These are phyloP conservation scores for Clavulina sp. DNA, from an alignment of 768 basidiomycete genomes.

Conservation along the genomic window DNA sequence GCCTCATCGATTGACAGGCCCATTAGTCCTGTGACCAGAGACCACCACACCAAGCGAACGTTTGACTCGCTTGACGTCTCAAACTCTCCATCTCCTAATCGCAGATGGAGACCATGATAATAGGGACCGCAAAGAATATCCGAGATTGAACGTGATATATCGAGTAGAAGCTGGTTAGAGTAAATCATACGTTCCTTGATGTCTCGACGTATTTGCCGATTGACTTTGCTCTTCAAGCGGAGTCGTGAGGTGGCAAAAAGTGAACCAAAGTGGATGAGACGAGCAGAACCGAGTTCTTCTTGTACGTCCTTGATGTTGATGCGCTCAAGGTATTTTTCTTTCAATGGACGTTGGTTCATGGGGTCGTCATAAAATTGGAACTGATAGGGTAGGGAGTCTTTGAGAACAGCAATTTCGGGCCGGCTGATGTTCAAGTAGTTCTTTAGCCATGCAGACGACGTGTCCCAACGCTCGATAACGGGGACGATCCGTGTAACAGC, in stretches of 20 bases:
- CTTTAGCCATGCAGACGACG: constrained; percentile 32
- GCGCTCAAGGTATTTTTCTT: constrained; percentile 14
- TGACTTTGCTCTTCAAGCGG: constrained; percentile 26
- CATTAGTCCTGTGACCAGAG: constrained; percentile 33
- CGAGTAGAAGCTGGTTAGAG: constrained; percentile 29
- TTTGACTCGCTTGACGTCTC: constrained; percentile 21
- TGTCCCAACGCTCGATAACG: constrained; percentile 33
- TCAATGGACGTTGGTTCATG: constrained; percentile 12
- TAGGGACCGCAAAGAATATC: constrained; percentile 22
- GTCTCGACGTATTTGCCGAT: constrained; percentile 26
- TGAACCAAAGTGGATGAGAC: constrained; percentile 51
- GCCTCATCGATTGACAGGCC: constrained; percentile 24
- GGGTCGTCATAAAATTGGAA: constrained; percentile 40
- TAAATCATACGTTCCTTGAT: constrained; percentile 43
- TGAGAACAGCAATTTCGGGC: constrained; percentile 30
- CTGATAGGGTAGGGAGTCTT: constrained; percentile 41
- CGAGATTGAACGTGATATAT: constrained; percentile 27
- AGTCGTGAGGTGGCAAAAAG: constrained; percentile 63
- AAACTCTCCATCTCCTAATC: constrained; percentile 54
- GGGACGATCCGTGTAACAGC: constrained; percentile 18
- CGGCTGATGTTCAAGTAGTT: constrained; percentile 22
- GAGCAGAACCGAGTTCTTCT: constrained; percentile 25
- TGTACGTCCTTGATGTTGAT: constrained; percentile 20
- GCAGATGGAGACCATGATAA: constrained; percentile 49
- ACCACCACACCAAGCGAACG: constrained; percentile 36